Evolutionary conservation across 2,329 filamentous ascomycete species (phyloP), one percentile per base, ranked within the genome.

Genomic region (Colletotrichum melonis): DNA sequence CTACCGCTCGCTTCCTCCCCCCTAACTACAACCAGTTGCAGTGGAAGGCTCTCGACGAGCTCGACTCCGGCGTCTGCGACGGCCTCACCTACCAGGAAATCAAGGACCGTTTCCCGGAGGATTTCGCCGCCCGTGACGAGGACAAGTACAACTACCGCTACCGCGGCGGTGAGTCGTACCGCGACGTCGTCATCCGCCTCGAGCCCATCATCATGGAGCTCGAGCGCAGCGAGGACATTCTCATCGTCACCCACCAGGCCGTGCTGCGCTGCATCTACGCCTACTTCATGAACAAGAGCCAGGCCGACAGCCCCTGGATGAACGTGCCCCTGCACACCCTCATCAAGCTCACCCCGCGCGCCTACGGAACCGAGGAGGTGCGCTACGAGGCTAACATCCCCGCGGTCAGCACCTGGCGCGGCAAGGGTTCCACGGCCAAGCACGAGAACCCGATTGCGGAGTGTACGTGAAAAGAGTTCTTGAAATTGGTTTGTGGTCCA

Each of bases 101-200:
- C 80, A 95, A 97, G 79, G 91, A 97, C 79, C 86, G 90, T 67
- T 98, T 94, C 81, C 97, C 97, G 0, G 95, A 98, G 77, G 97
- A 99, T 85, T 99, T 99, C 85, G 91, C 92, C 63, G 95, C 96
- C 42, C 94, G 97, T 75, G 97, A 99, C 82, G 95, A 98, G 77
- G 97, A 99, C 88, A 99, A 99, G 84, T 98, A 98, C 90, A 98
- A 99, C 86, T 99, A 99, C 85, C 95, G 97, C 70, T 99, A 99
- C 84, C 93, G 97, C 5, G 97, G 97, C 75, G 97, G 97, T 67
- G 97, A 99, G 85, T 97, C 94, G 74, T 92, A 99, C 83, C 94
- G 96, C 69, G 97, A 99, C 80, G 96, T 99, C 1, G 97, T 99
- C 54, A 98, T 98, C 79, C 95, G 97, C 1, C 91, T 99, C 0